Percentiles rank a stretch among this genome's conserved stretches.
These are phyloP conservation scores for Agarophyton chilense DNA, from an alignment of 23 red algal genomes.

Conservation along the genomic window DNA sequence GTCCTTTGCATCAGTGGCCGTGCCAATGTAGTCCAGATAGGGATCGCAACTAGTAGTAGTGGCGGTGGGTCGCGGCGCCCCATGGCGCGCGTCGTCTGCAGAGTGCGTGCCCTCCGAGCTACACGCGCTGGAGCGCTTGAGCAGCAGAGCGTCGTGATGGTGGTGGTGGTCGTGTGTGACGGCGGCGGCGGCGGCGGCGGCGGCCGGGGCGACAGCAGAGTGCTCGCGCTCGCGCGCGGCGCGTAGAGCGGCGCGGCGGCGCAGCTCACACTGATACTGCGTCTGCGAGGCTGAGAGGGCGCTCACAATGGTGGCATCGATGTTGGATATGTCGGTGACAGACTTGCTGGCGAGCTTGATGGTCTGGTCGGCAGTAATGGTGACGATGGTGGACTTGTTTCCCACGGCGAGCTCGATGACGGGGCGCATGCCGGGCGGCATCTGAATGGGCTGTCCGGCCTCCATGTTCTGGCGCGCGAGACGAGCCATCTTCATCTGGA, in stretches of 20 bases:
- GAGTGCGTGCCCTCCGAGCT: no score
- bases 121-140: not conserved
- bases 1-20: no score
- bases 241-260: not conserved
- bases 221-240: not conserved
- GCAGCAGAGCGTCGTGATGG: not conserved
- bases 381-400: conserved; percentile 4
- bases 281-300: conserved; percentile 11
- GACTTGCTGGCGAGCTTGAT: conserved; percentile 22
- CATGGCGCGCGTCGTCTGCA: no score
- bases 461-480: conserved; percentile 37
- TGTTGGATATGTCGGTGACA: not conserved
- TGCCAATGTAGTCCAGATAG: conserved; percentile 34
- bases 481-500: conserved; percentile 67
- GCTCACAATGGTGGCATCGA: not conserved
- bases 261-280: not conserved
- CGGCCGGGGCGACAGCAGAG: no score
- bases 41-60: no score
- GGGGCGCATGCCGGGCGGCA: conserved; percentile 49
- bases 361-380: conserved; percentile 30
- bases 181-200: not conserved
- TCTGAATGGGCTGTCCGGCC: conserved; percentile 42
- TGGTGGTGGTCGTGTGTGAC: no score
- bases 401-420: conserved; percentile 31
- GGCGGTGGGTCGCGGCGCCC: no score